These are phyloP conservation scores for Chaetomium sp. DNA, from an alignment of 2,329 filamentous ascomycete genomes.

Conservation along the genomic window DNA sequence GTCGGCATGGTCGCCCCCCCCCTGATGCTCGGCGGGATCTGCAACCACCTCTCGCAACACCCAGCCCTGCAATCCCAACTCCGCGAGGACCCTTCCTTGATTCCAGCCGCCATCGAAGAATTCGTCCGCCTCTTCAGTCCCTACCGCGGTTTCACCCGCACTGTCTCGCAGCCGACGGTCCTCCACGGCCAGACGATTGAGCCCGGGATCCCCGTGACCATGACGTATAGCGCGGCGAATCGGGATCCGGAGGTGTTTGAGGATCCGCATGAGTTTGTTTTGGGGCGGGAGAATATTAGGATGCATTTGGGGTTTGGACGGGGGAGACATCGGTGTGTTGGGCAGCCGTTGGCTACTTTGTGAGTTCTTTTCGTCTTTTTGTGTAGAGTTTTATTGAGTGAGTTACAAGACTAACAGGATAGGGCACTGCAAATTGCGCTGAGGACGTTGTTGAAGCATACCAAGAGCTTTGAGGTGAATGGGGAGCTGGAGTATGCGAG, in stretches of 20 bases:
- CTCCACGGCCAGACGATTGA: conserved; percentile 1
- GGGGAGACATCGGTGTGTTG: conserved; percentile 1
- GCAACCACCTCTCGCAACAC: neutral
- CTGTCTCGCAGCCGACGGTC: neutral
- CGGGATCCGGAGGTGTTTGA: conserved; percentile 1
- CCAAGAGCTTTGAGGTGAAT: neutral
- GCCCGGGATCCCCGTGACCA: neutral
- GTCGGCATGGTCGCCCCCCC: conserved; percentile 3
- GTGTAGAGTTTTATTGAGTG: neutral
- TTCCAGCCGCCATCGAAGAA: conserved; percentile 3
- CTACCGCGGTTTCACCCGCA: conserved; percentile 2
- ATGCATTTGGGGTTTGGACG: conserved; percentile 2
- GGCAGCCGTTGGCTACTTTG: neutral
- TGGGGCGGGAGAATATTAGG: neutral
- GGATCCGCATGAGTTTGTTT: neutral
- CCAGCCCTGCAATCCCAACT: neutral
- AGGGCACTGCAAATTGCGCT: conserved; percentile 1
- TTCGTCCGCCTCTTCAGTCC: conserved; percentile 3
- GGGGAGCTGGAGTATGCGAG: neutral
- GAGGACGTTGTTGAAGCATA: neutral
- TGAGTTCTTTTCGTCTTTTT: neutral
- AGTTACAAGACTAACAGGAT: neutral
- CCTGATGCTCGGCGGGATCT: conserved; percentile 1
- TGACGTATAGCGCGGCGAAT: conserved; percentile 3
- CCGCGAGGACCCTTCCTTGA: neutral